These are phyloP conservation scores for Pyricularia pennisetigena DNA, from an alignment of 2,329 filamentous ascomycete genomes.

Conservation along the genomic window DNA sequence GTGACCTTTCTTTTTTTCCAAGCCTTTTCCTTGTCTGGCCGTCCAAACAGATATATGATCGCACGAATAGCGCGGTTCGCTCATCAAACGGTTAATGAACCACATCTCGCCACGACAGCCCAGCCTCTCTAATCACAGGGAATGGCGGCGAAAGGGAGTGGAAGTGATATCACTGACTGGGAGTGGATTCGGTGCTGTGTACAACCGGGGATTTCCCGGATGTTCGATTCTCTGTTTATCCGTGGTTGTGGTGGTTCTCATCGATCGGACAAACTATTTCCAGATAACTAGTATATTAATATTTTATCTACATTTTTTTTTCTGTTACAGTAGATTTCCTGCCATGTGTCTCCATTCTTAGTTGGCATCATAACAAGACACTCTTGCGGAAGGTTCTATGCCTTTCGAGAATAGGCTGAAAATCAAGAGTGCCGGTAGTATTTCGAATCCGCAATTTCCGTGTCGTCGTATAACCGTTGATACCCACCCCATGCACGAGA, in stretches of 20 bases:
- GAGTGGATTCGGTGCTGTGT: neutral
- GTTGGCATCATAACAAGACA: neutral
- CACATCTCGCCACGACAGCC: neutral
- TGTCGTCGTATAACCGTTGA: neutral
- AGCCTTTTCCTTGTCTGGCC: neutral
- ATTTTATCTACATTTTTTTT: too few relatives aligned
- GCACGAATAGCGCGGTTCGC: neutral
- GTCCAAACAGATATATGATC: neutral
- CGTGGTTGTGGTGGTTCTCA: neutral
- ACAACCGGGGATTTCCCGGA: neutral
- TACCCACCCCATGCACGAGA: neutral
- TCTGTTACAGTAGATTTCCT: too few relatives aligned
- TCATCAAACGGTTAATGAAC: neutral
- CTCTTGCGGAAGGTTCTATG: neutral
- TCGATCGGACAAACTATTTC: neutral
- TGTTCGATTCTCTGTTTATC: neutral
- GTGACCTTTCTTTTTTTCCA: neutral
- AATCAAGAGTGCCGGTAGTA: neutral
- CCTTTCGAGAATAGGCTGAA: neutral
- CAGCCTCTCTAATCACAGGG: neutral
- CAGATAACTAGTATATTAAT: neutral
- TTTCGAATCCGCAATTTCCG: neutral
- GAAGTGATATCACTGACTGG: neutral
- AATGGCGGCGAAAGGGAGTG: neutral
- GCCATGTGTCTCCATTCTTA: neutral